A percentile compares a stretch with the other conserved stretches of the same genome.
phyloP scores from a whole-genome alignment of 2,329 filamentous ascomycete genomes.

The Claviceps capensis region DNA sequence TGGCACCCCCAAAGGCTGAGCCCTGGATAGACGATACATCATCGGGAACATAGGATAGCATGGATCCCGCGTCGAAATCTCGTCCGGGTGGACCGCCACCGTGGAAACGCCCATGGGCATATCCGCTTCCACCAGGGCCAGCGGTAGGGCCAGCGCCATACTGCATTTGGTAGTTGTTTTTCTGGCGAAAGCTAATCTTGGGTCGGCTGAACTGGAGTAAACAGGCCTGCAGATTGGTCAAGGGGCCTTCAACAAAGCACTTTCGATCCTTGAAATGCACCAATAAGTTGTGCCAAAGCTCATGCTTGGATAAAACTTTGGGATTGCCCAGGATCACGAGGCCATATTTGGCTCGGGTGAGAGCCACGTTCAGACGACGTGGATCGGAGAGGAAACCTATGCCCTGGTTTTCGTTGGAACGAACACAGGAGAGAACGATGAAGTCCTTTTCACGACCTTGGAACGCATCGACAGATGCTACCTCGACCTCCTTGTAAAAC shows the following conservation, averaged over 20 bases:
- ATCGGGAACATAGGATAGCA: constrained; percentile 91
- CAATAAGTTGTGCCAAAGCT: constrained; percentile 90
- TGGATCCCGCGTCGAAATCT: constrained; percentile 67
- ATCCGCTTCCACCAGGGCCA: constrained; percentile 21
- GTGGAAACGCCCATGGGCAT: constrained; percentile 28
- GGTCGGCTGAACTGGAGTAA: constrained; percentile 89
- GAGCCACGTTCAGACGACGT: constrained; percentile 88
- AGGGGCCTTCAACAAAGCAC: constrained; percentile 86
- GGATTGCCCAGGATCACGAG: constrained; percentile 94
- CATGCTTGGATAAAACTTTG: constrained; percentile 94
- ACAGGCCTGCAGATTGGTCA: constrained; percentile 92
- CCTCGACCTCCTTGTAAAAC: constrained; percentile 95
- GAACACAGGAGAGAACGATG: constrained; percentile 93
- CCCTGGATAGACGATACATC: constrained; percentile 95
- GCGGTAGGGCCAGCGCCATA: constrained; percentile 35
- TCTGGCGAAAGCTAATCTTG: constrained; percentile 84
- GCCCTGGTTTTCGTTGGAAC: constrained; percentile 96
- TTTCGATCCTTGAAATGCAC: constrained; percentile 95
- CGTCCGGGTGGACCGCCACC: constrained; percentile 26
- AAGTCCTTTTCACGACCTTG: constrained; percentile 98
- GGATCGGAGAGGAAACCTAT: constrained; percentile 98
- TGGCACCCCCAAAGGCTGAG: constrained; percentile 73
- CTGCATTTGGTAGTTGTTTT: constrained; percentile 61
- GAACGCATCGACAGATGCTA: constrained; percentile 96
- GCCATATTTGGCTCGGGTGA: constrained; percentile 94